Evolutionary conservation across 73 alveolate species (phyloP).

Genomic region (Durusdinium trenchii): DNA sequence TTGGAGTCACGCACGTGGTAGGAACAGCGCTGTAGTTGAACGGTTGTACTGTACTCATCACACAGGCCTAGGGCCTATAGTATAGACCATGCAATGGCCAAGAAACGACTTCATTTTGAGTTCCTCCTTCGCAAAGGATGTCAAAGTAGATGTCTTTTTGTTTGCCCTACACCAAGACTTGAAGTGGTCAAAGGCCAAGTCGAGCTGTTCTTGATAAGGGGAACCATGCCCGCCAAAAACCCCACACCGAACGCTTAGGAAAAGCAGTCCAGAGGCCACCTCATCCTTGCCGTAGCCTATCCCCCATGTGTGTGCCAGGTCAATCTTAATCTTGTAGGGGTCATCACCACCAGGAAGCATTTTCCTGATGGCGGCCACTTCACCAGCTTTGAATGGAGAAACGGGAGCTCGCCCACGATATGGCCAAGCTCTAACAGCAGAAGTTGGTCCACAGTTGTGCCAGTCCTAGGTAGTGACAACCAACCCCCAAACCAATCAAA

Average conservation of each 20-base stretch:
- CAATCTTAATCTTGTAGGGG: background rate
- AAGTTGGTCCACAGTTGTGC: no score
- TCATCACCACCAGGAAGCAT: background rate
- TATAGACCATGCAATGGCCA: background rate
- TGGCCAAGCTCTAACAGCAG: no score
- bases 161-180: background rate
- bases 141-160: background rate
- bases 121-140: background rate
- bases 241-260: background rate
- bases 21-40: no score
- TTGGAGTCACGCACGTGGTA: background rate
- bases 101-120: background rate
- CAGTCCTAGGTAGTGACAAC: no score
- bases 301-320: slow-evolving; percentile 33
- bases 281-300: slow-evolving; percentile 40
- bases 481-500: no score
- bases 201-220: background rate
- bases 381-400: background rate
- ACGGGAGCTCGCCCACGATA: no score
- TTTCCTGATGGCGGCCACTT: background rate
- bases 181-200: background rate
- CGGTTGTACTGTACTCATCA: no score
- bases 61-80: background rate
- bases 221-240: background rate
- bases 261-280: background rate